These are phyloP conservation scores for Trichothecium roseum DNA, from an alignment of 2,329 filamentous ascomycete species.

Conservation along the genomic window DNA sequence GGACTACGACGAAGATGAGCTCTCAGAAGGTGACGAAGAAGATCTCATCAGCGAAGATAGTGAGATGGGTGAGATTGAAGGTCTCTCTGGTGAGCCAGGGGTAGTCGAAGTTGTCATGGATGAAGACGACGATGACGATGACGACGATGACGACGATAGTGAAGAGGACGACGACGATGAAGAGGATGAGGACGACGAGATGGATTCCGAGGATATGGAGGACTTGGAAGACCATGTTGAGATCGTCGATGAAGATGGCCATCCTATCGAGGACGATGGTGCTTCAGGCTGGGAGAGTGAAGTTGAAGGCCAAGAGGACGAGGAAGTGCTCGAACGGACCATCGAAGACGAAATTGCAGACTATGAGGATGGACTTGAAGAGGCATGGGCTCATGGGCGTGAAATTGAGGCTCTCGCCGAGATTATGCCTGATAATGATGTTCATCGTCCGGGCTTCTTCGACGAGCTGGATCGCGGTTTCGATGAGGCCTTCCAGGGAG, in stretches of 20 bases:
- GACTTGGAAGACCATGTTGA: slow-evolving; percentile 44
- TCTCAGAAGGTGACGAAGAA: slow-evolving; percentile 65
- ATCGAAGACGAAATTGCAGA: slow-evolving; percentile 47
- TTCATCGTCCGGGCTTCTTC: slow-evolving; percentile 26
- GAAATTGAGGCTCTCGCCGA: slow-evolving; percentile 26
- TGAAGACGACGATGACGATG: slow-evolving; percentile 52
- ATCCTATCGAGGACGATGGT: slow-evolving; percentile 48
- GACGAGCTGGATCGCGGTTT: slow-evolving; percentile 43
- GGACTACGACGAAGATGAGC: slow-evolving; percentile 77
- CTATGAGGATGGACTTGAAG: slow-evolving; percentile 34
- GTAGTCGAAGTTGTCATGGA: slow-evolving; percentile 74
- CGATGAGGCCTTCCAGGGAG: slow-evolving; percentile 39
- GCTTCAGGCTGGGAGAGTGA: slow-evolving; percentile 53
- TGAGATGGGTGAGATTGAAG: slow-evolving; percentile 80
- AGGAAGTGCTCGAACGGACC: slow-evolving; percentile 40
- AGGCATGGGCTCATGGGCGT: slow-evolving; percentile 25
- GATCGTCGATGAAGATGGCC: slow-evolving; percentile 54
- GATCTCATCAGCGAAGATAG: slow-evolving; percentile 83
- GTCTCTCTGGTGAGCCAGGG: slow-evolving; percentile 49
- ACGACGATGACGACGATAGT: slow-evolving; percentile 50
- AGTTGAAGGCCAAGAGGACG: slow-evolving; percentile 46
- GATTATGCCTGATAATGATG: slow-evolving; percentile 38
- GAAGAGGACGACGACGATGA: slow-evolving; percentile 45
- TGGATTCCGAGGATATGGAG: slow-evolving; percentile 33
- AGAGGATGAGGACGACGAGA: slow-evolving; percentile 38